Evolutionary conservation across 2,329 filamentous ascomycete species (phyloP).

Genomic region (Arthroderma uncinatum): DNA sequence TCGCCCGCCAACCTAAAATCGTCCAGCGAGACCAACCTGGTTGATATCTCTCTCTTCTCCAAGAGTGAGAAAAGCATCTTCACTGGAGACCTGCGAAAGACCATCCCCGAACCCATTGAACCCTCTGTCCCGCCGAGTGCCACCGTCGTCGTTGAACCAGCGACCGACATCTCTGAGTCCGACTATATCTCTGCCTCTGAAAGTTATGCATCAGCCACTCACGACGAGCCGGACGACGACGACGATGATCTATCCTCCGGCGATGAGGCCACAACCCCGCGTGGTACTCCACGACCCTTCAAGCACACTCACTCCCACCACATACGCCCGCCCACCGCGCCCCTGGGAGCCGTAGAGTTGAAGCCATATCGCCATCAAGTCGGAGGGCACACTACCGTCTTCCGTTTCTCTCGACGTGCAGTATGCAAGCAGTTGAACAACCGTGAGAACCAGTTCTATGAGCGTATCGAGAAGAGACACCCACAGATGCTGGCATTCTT

Average conservation of each 20-base stretch:
- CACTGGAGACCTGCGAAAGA: constrained; percentile 45
- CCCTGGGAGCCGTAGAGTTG: constrained; percentile 82
- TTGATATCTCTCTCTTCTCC: constrained; percentile 52
- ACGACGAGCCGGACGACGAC: constrained; percentile 29
- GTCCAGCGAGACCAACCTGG: constrained; percentile 19
- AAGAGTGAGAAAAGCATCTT: constrained; percentile 50
- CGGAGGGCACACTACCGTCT: constrained; percentile 89
- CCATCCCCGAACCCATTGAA: constrained; percentile 25
- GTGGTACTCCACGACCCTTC: constrained; percentile 22
- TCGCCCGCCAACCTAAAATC: constrained; percentile 11
- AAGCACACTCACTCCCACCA: constrained; percentile 8
- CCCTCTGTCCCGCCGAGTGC: constrained; percentile 15
- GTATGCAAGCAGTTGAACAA: constrained; percentile 99
- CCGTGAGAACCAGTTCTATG: constrained; percentile 96
- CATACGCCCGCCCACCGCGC: constrained; percentile 28
- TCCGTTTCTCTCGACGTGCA: constrained; percentile 86
- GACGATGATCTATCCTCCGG: constrained; percentile 42
- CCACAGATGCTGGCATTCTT: constrained; percentile 82
- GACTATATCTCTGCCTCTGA: constrained; percentile 36
- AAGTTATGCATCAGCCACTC: constrained; percentile 28
- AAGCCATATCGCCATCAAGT: constrained; percentile 98
- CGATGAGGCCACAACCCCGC: constrained; percentile 43
- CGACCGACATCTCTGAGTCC: constrained; percentile 34
- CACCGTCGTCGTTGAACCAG: constrained; percentile 28
- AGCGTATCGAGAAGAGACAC: constrained; percentile 84